Evolutionary conservation across 2,329 filamentous ascomycete species (phyloP), one percentile per base, ranked within the genome.

Genomic region (Alternaria sp.): DNA sequence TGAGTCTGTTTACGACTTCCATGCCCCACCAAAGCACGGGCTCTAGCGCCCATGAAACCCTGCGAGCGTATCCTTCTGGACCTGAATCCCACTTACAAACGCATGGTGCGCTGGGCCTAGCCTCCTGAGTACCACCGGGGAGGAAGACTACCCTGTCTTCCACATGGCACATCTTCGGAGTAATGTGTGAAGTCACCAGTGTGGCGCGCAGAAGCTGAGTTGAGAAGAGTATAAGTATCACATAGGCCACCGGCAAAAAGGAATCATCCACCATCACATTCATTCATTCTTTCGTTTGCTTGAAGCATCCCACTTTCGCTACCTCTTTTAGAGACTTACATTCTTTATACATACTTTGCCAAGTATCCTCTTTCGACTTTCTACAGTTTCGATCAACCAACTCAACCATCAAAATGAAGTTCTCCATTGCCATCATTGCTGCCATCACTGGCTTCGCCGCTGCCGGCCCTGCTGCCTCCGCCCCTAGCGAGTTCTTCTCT

Each of bases 381-480:
- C 48, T 47, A 53, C 64, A 62, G 32, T 65, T 57, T 36, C 57
- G 49, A 66, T 32, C 60, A 44, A 47, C 46, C 34, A 38, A 44
- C 41, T 16, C 61, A 58, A 65, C 57, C 51, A 59, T 68, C 72
- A 76, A 66, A 59, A 77, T 77, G 75, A 71, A 77, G 71, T 75
- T 69, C 71, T 68, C 69, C 38, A 38, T 73, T 57, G 61, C 69
- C 53, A 55, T 69, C 52, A 34, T 65, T 43, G 70, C 73, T 48
- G 59, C 72, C 56, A 61, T 74, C 44, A 55, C 72, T 49, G 73
- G 70, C 59, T 62, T 76, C 54, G 71, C 63, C 53, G 64, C 72
- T 36, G 76, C 76, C 32, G 64, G 66, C 54, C 73, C 74, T 49
- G 68, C 72, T 32, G 65, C 59, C 41, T 28, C 58, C 49, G 39